Conservation (phyloP, 352 stramenopile species). For the Phytophthora sp. region DNA sequence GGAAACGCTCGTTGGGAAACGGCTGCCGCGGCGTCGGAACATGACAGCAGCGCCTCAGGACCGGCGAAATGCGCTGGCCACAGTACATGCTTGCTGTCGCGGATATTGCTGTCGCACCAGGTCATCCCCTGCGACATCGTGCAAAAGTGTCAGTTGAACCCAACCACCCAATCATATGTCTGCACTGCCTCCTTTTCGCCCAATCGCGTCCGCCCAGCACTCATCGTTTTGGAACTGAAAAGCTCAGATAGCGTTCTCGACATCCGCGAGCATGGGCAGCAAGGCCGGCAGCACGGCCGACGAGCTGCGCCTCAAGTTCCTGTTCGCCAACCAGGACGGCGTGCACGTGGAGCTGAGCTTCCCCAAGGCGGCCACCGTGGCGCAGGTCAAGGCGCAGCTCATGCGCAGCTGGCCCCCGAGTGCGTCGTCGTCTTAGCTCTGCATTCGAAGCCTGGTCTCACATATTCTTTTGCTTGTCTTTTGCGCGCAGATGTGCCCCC, state of each 20-base stretch:
- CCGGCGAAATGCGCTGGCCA: too few relatives aligned
- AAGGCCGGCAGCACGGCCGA: constrained; percentile 43
- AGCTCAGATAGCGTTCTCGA: too few relatives aligned
- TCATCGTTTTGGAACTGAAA: neutral
- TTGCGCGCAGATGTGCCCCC: constrained; percentile 45
- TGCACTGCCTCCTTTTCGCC: neutral
- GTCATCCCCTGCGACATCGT: neutral
- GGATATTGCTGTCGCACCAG: neutral
- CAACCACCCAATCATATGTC: constrained; percentile 16
- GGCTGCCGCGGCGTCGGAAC: too few relatives aligned
- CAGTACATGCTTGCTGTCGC: too few relatives aligned
- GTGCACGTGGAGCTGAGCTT: constrained; percentile 72
- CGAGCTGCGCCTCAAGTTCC: constrained; percentile 80
- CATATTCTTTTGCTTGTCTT: neutral
- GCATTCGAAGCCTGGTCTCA: neutral
- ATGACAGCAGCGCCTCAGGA: too few relatives aligned
- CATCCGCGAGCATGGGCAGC: constrained; percentile 11
- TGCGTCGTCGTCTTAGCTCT: constrained; percentile 25
- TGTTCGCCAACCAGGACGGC: constrained; percentile 87
- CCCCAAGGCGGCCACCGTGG: constrained; percentile 48
- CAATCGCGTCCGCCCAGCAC: neutral
- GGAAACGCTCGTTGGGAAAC: neutral
- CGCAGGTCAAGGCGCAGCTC: constrained; percentile 69
- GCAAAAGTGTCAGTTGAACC: neutral
- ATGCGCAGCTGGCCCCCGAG: constrained; percentile 71